phyloP scores from a whole-genome alignment of 2,329 filamentous ascomycete species.

The Knufia fluminis region DNA sequence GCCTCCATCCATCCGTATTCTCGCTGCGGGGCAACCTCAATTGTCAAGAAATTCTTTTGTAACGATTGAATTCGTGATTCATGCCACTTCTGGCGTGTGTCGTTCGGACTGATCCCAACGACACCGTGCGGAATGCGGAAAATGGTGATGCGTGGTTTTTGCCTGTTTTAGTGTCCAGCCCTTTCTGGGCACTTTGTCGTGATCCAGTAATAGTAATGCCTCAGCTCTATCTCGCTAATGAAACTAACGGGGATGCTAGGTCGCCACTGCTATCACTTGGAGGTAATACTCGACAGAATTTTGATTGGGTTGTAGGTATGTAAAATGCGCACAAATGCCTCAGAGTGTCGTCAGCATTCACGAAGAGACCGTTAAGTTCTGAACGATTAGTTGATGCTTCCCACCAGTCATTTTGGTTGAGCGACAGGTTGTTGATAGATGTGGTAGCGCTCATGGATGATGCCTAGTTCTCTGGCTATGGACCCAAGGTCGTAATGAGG shows the following conservation, averaged over 20 bases:
- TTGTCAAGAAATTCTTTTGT: conserved; percentile 3
- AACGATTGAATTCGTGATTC: conserved; percentile 7
- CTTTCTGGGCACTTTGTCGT: conserved; percentile 9
- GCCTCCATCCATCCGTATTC: conserved; percentile 1
- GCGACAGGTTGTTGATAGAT: conserved; percentile 3
- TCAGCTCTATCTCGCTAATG: conserved; percentile 3
- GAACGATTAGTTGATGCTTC: neutral
- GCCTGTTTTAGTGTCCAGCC: conserved; percentile 9
- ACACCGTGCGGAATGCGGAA: conserved; percentile 8
- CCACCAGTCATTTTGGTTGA: conserved; percentile 3
- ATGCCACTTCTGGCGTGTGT: conserved; percentile 9
- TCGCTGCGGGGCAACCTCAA: conserved; percentile 3
- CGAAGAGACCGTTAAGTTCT: conserved; percentile 3
- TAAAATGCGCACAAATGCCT: conserved; percentile 7
- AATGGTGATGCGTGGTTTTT: conserved; percentile 9
- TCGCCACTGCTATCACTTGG: conserved; percentile 3
- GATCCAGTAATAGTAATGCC: conserved; percentile 7
- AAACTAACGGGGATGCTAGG: conserved; percentile 1
- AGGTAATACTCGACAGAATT: conserved; percentile 8
- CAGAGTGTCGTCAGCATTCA: conserved; percentile 9
- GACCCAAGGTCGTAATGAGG: conserved; percentile 2
- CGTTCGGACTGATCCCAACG: conserved; percentile 8
- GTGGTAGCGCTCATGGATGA: conserved; percentile 3
- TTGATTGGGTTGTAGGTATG: conserved; percentile 5
- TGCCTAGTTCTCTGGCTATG: neutral